These are phyloP conservation scores for Eucalyptus polybractea DNA, from an alignment of 345 rosid species.

Conservation along the genomic window DNA sequence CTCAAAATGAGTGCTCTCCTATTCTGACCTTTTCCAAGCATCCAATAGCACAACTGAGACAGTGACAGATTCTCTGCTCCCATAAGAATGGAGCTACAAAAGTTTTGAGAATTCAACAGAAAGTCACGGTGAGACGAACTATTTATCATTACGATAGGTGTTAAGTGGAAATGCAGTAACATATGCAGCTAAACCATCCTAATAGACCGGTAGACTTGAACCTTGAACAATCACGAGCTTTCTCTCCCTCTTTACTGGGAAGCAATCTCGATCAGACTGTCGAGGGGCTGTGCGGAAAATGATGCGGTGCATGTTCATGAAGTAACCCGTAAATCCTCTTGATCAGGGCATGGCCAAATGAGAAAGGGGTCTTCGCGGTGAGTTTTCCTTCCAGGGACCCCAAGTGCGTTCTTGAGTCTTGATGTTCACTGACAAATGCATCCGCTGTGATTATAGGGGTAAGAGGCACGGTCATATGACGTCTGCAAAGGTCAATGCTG, in stretches of 20 bases:
- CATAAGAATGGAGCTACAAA: too few species aligned
- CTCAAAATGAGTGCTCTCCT: too few species aligned
- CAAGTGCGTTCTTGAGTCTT: not conserved
- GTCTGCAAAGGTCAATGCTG: not conserved
- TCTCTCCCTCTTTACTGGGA: not conserved
- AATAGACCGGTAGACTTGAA: too few species aligned
- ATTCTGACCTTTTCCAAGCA: accelerated
- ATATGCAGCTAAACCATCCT: too few species aligned
- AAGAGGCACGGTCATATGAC: not conserved
- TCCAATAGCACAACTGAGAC: too few species aligned
- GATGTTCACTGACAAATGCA: not conserved
- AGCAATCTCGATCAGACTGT: not conserved
- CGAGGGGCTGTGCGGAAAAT: not conserved
- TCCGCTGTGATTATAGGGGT: not conserved
- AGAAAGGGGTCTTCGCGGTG: not conserved
- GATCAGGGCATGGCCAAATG: not conserved
- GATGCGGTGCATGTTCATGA: not conserved
- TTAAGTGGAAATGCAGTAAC: too few species aligned
- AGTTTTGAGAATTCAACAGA: too few species aligned
- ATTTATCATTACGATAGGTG: too few species aligned
- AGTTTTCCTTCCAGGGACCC: not conserved
- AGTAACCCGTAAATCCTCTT: not conserved
- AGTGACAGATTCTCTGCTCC: too few species aligned
- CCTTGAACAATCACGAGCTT: not conserved
- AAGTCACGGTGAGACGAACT: too few species aligned